Percentiles rank a stretch among this genome's conserved stretches.
These are phyloP conservation scores for Didymella keratinophila DNA, from an alignment of 2,329 filamentous ascomycete genomes.

Conservation along the genomic window DNA sequence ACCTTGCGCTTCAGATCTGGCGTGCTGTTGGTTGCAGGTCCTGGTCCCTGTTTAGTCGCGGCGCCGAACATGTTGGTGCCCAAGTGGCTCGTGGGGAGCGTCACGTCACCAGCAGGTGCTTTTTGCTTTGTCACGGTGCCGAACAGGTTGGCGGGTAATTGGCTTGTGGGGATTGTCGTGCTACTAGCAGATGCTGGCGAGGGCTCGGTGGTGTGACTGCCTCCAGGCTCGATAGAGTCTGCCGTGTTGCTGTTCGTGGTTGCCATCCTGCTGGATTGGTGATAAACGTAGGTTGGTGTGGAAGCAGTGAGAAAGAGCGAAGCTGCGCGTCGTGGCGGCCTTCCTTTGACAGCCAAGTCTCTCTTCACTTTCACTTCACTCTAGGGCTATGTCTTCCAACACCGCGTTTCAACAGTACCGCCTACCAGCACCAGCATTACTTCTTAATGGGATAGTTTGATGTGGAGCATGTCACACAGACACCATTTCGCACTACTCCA, in stretches of 20 bases:
- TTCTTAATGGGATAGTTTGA: not conserved
- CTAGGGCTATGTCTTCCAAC: not conserved
- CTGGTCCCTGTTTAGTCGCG: no score
- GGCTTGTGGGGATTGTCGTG: not conserved
- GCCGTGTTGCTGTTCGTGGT: not conserved
- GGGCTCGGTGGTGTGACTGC: not conserved
- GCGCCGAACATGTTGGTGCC: no score
- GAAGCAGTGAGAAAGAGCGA: not conserved
- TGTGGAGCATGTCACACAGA: not conserved
- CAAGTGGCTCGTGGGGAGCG: not conserved
- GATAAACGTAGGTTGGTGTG: not conserved
- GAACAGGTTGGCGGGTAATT: no score
- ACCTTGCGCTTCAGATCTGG: not conserved
- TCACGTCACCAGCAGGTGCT: no score
- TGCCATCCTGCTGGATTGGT: not conserved
- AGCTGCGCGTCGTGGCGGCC: not conserved
- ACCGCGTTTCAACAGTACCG: not conserved
- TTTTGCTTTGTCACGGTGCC: no score
- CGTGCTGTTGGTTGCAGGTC: no score
- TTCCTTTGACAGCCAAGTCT: not conserved
- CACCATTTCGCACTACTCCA: not conserved
- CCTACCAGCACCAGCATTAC: not conserved
- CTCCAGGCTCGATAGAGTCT: not conserved
- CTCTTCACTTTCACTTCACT: not conserved
- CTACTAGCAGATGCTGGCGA: not conserved